A percentile compares a stretch with the other conserved stretches of the same genome.
Conservation (phyloP, 768 basidiomycete species). For the Jaapia argillacea region DNA sequence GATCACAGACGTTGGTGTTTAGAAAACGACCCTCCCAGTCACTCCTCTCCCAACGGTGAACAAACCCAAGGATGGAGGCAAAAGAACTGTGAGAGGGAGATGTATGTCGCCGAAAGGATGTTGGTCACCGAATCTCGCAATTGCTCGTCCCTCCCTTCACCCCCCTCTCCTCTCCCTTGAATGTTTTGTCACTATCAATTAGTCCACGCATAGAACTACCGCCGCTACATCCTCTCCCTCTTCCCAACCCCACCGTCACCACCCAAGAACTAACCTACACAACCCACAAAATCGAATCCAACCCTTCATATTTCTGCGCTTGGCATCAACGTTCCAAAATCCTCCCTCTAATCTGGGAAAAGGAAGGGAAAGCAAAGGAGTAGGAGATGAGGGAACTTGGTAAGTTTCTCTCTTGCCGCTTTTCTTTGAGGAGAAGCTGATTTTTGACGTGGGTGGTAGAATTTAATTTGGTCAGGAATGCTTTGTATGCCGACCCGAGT, state of each 20-base stretch:
- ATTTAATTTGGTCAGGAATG: conserved; percentile 86
- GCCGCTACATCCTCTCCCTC: conserved; percentile 71
- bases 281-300: conserved; percentile 80
- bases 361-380: conserved; percentile 37
- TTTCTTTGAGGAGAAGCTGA: too few relatives aligned
- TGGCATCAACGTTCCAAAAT: conserved; percentile 97
- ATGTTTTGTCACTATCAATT: too few relatives aligned
- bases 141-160: too few relatives aligned
- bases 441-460: too few relatives aligned
- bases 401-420: too few relatives aligned
- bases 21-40: conserved; percentile 58
- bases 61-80: conserved; percentile 75
- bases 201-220: conserved; percentile 96
- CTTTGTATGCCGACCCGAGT: conserved; percentile 91
- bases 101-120: conserved; percentile 87
- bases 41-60: too few relatives aligned
- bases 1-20: conserved; percentile 96
- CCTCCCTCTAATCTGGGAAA: conserved; percentile 53
- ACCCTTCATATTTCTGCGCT: conserved; percentile 96
- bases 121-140: conserved; percentile 86
- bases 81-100: conserved; percentile 74
- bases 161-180: too few relatives aligned
- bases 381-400: conserved; percentile 54
- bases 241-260: conserved; percentile 40
- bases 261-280: conserved; percentile 90